These are phyloP conservation scores for Cytospora piceicola DNA, from an alignment of 2,329 filamentous ascomycete species.

Conservation along the genomic window DNA sequence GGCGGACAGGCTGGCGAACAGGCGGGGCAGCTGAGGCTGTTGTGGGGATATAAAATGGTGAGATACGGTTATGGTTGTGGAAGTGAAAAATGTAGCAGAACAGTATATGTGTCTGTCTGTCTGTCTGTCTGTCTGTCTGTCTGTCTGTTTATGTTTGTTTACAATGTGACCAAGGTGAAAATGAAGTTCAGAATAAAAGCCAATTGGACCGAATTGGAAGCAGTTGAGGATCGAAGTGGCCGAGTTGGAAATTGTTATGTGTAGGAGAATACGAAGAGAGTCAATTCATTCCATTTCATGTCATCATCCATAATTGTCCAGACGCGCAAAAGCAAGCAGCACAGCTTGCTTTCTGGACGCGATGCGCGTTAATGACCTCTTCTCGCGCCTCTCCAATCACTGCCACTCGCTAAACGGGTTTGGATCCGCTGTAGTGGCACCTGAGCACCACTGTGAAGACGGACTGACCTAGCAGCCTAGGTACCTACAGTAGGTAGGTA, in stretches of 20 bases:
- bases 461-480: no score
- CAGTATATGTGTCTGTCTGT: no score
- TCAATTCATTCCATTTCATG: background rate
- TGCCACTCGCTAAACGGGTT: constrained; percentile 7
- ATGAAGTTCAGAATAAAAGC: no score
- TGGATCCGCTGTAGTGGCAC: constrained; percentile 15
- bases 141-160: no score
- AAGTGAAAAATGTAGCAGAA: no score
- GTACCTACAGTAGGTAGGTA: no score
- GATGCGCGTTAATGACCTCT: constrained; percentile 20
- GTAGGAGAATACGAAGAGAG: background rate
- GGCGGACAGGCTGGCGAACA: background rate
- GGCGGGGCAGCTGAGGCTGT: background rate
- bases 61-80: background rate
- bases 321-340: constrained; percentile 10
- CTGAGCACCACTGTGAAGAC: background rate
- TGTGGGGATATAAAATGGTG: background rate
- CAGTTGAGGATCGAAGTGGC: background rate
- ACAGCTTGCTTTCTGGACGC: constrained; percentile 5
- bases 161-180: no score
- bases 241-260: background rate
- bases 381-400: constrained; percentile 13
- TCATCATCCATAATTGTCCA: background rate
- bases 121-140: no score
- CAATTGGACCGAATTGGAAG: no score